Percentiles rank a stretch among this genome's conserved stretches.
Conservation (phyloP, 345 rosid species). For the Camelina neglecta region DNA sequence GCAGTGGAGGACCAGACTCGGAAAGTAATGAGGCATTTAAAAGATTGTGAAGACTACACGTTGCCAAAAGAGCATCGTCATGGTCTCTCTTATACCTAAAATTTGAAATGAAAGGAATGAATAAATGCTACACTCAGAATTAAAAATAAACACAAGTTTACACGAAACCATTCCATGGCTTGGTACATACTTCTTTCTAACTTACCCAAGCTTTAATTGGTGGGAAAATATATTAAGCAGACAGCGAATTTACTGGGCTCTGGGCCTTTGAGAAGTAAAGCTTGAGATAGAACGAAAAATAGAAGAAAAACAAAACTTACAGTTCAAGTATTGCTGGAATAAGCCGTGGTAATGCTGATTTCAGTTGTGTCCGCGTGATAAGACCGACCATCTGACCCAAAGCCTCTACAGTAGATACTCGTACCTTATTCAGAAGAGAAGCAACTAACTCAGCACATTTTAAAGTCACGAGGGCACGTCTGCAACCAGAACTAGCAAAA, state of each 20-base stretch:
- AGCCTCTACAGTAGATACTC: slow-evolving; percentile 88
- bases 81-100: slow-evolving; percentile 86
- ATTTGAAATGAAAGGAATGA: slow-evolving; percentile 31
- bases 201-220: slow-evolving; percentile 11
- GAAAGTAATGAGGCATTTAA: slow-evolving; percentile 76
- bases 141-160: not conserved
- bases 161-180: slow-evolving; percentile 18
- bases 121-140: slow-evolving; percentile 18
- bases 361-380: slow-evolving; percentile 76
- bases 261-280: slow-evolving; percentile 18
- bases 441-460: slow-evolving; percentile 29
- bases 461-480: slow-evolving; percentile 7
- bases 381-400: slow-evolving; percentile 98
- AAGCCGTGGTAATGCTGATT: slow-evolving; percentile 91
- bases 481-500: slow-evolving; percentile 7
- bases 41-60: slow-evolving; percentile 80
- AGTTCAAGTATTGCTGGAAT: slow-evolving; percentile 86
- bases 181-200: slow-evolving; percentile 16
- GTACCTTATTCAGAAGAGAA: slow-evolving; percentile 63
- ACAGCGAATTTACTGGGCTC: not conserved
- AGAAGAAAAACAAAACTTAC: slow-evolving; percentile 56
- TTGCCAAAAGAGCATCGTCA: slow-evolving; percentile 81
- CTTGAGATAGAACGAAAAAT: slow-evolving; percentile 16
- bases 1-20: slow-evolving; percentile 95
- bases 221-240: slow-evolving; percentile 23